A percentile compares a stretch with the other conserved stretches of the same genome.
Conservation (phyloP, 2,329 filamentous ascomycete genomes). For the Stenocarpella maydis region DNA sequence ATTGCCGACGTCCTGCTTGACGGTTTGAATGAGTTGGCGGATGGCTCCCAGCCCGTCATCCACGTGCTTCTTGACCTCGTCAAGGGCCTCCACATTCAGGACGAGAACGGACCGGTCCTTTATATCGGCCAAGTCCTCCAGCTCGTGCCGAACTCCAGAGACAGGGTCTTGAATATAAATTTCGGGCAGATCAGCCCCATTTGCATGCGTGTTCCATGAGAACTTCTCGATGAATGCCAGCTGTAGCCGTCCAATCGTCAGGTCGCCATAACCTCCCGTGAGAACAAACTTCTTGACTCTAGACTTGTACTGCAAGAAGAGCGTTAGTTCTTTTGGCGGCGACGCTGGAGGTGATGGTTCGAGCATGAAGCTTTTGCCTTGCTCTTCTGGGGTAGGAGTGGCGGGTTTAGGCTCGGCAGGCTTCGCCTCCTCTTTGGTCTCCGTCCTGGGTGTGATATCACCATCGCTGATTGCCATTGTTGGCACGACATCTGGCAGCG, state of each 20-base stretch:
- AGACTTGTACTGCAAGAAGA: slow-evolving; percentile 96
- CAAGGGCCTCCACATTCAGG: slow-evolving; percentile 88
- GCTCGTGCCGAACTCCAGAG: slow-evolving; percentile 94
- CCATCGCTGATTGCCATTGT: slow-evolving; percentile 44
- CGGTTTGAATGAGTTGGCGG: slow-evolving; percentile 82
- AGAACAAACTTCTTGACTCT: slow-evolving; percentile 97
- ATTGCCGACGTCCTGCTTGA: slow-evolving; percentile 83
- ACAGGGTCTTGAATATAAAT: slow-evolving; percentile 98
- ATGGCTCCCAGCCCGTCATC: slow-evolving; percentile 88
- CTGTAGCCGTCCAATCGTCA: slow-evolving; percentile 88
- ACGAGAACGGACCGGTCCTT: slow-evolving; percentile 96
- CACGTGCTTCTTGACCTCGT: slow-evolving; percentile 96
- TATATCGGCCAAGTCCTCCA: slow-evolving; percentile 91
- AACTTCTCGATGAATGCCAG: slow-evolving; percentile 99
- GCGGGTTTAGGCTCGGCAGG: slow-evolving; percentile 33
- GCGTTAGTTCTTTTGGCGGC: slow-evolving; percentile 83
- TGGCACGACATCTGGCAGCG: slow-evolving; percentile 59
- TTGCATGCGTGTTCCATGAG: slow-evolving; percentile 96
- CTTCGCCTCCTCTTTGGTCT: slow-evolving; percentile 37
- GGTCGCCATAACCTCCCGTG: slow-evolving; percentile 80
- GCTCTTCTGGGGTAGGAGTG: slow-evolving; percentile 52
- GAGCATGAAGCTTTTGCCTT: slow-evolving; percentile 62
- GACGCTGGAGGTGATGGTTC: slow-evolving; percentile 73
- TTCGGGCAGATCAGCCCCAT: slow-evolving; percentile 90
- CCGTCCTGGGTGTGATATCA: slow-evolving; percentile 40